Conservation (phyloP, 1,284 basidiomycete species). For the Chondrostereum purpureum region DNA sequence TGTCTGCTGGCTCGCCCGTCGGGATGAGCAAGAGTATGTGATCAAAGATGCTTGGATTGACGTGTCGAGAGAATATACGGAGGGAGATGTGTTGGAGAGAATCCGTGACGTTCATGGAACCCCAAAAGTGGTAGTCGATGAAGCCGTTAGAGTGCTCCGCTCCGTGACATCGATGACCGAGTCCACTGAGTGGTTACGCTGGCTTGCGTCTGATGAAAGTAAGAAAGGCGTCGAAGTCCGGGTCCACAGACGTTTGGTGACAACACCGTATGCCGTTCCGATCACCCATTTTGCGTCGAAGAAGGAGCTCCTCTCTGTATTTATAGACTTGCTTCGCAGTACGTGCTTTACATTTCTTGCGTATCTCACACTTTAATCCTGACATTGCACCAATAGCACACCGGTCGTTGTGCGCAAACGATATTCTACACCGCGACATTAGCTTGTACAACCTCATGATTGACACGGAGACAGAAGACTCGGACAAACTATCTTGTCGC, state of each 20-base stretch:
- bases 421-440: conserved; percentile 6
- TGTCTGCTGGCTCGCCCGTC: conserved; percentile 7
- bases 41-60: conserved; percentile 10
- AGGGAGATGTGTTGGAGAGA: conserved; percentile 6
- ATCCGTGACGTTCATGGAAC: neutral
- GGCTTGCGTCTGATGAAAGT: neutral
- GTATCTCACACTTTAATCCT: no score
- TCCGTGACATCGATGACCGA: neutral
- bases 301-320: conserved; percentile 6
- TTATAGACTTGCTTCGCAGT: conserved; percentile 5
- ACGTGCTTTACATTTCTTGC: neutral
- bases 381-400: no score
- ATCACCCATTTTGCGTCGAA: neutral
- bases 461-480: neutral
- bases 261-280: neutral
- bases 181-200: neutral
- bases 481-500: neutral
- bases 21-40: conserved; percentile 2
- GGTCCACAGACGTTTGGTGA: conserved; percentile 3
- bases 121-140: neutral
- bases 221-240: neutral
- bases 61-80: neutral
- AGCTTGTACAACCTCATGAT: conserved; percentile 9
- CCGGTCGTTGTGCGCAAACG: neutral
- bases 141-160: neutral